These are phyloP conservation scores for Crithidia sp. DNA, from an alignment of 208 protist genomes.

Conservation along the genomic window DNA sequence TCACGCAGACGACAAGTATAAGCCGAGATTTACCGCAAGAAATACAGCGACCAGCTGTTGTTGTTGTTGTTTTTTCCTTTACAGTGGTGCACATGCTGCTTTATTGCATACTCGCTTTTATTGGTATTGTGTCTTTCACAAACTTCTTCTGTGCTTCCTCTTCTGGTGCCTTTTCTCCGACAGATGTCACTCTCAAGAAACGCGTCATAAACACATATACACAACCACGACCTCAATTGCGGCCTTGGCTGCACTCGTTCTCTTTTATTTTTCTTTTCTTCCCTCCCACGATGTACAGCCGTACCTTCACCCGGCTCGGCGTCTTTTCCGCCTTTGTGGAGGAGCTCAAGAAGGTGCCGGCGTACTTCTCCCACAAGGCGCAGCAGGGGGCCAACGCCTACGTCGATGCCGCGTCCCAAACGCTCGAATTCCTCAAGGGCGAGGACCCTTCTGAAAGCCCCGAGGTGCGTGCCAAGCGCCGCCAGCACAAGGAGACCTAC, in stretches of 20 bases:
- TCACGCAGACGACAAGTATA: no score
- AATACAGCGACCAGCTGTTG: neutral
- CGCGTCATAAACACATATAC: no score
- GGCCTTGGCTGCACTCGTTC: no score
- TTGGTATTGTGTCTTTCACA: no score
- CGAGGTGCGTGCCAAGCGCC: conserved; percentile 45
- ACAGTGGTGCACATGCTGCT: neutral
- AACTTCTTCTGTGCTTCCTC: no score
- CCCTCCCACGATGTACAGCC: conserved; percentile 36
- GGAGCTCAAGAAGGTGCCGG: conserved; percentile 55
- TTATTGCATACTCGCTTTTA: neutral
- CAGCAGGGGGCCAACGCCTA: conserved; percentile 37
- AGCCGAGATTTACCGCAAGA: no score
- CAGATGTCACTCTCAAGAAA: no score
- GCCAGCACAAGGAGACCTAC: conserved; percentile 70
- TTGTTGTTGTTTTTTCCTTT: neutral
- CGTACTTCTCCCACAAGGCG: conserved; percentile 34
- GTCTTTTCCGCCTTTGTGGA: conserved; percentile 51
- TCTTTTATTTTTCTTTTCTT: conserved; percentile 8
- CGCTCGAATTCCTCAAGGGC: conserved; percentile 54
- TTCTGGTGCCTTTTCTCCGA: no score
- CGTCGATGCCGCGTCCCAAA: conserved; percentile 43
- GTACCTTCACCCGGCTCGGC: conserved; percentile 21
- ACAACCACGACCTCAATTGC: no score
- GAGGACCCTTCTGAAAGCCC: conserved; percentile 44